Evolutionary conservation across 2,329 filamentous ascomycete species (phyloP).

Genomic region (Ascosphaera pollenicola): DNA sequence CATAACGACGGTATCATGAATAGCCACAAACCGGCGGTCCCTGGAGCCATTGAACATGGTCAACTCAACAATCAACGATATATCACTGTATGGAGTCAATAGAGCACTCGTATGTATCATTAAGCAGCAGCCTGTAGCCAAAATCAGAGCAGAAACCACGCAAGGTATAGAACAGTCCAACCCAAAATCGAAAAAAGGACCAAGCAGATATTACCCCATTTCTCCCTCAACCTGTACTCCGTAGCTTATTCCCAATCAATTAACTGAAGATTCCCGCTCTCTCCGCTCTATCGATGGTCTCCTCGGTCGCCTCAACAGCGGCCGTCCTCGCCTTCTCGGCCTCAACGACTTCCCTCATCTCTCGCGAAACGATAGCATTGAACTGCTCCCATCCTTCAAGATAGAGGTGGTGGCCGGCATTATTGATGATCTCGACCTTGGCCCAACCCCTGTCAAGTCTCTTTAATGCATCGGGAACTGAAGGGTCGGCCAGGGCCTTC

Average conservation of each 20-base stretch:
- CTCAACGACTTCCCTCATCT: slow-evolving; percentile 41
- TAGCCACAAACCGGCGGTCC: too few relatives aligned
- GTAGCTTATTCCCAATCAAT: too few relatives aligned
- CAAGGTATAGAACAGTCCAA: slow-evolving; percentile 1
- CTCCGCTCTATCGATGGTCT: neutral
- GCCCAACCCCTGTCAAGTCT: slow-evolving; percentile 53
- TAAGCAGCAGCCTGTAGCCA: too few relatives aligned
- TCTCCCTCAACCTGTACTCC: neutral
- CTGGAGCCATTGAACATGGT: too few relatives aligned
- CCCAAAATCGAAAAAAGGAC: slow-evolving; percentile 5
- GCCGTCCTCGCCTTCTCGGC: slow-evolving; percentile 10
- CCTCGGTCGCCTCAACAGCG: neutral
- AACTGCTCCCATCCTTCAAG: slow-evolving; percentile 50
- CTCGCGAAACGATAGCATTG: slow-evolving; percentile 39
- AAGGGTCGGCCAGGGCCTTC: slow-evolving; percentile 37
- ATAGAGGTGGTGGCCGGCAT: slow-evolving; percentile 52
- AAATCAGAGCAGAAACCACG: slow-evolving; percentile 1
- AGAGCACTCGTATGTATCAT: too few relatives aligned
- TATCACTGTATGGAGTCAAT: too few relatives aligned
- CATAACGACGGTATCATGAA: too few relatives aligned
- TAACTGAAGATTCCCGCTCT: neutral
- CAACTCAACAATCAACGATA: too few relatives aligned
- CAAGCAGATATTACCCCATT: slow-evolving; percentile 4
- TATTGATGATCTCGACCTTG: slow-evolving; percentile 57
- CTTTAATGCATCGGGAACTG: slow-evolving; percentile 37